Percentiles rank a stretch among this genome's conserved stretches.
These are phyloP conservation scores for Magnolia sinica DNA, from an alignment of 164 flowering plant genomes.

Conservation along the genomic window DNA sequence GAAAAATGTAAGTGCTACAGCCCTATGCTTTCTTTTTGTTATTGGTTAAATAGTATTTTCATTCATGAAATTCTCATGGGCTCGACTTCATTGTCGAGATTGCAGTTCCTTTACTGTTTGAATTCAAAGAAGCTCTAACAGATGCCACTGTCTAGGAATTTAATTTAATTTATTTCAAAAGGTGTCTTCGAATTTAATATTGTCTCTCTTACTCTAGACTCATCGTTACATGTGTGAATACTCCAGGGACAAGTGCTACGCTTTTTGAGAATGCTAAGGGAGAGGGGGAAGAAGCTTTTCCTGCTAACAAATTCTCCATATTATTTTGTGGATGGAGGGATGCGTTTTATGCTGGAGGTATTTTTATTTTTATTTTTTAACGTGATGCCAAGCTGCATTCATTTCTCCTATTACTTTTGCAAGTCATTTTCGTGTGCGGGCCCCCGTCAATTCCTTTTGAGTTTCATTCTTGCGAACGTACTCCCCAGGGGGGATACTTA, in stretches of 20 bases:
- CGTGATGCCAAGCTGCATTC: too few relatives aligned
- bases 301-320: constrained; percentile 89
- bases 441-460: too few relatives aligned
- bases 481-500: too few relatives aligned
- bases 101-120: neutral
- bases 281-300: constrained; percentile 89
- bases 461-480: too few relatives aligned
- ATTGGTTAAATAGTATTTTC: neutral
- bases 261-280: constrained; percentile 75
- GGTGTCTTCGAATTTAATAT: neutral
- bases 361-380: too few relatives aligned
- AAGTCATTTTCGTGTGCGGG: neutral
- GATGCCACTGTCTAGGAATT: neutral
- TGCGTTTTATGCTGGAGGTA: constrained; percentile 92
- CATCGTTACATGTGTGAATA: constrained; percentile 11
- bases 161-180: neutral
- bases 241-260: constrained; percentile 65
- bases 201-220: constrained; percentile 1
- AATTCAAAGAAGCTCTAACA: neutral
- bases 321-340: constrained; percentile 97
- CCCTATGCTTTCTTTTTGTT: neutral
- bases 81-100: neutral
- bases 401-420: neutral
- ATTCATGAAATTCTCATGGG: neutral
- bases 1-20: constrained; percentile 65